Percentiles rank a stretch among this genome's conserved stretches.
Conservation (phyloP, 306 rosid species). For the Quercus alba region DNA sequence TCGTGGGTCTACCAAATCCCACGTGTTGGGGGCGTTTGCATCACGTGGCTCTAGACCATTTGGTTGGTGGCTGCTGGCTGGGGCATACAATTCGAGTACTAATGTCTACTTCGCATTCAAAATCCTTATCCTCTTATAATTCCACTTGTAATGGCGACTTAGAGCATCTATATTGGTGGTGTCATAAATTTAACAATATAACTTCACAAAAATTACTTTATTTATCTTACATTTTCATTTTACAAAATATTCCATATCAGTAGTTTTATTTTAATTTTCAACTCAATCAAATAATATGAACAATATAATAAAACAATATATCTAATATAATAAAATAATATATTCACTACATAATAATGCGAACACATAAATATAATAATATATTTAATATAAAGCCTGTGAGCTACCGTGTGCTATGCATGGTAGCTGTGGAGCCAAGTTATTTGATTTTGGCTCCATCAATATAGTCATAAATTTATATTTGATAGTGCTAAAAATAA, state of each 20-base stretch:
- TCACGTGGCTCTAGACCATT: not conserved
- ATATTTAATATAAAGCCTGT: no score
- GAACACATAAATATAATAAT: no score
- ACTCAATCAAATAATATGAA: fast-evolving
- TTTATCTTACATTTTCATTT: fast-evolving
- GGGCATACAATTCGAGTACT: not conserved
- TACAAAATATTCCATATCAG: fast-evolving
- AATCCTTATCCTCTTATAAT: not conserved
- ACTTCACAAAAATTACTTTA: no score
- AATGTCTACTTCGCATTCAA: not conserved
- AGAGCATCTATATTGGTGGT: fast-evolving
- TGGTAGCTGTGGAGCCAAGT: no score
- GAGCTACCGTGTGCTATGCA: no score
- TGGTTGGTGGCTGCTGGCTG: not conserved
- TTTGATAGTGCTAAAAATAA: no score
- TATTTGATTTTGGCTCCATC: no score
- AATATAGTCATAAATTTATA: no score
- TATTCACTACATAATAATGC: fast-evolving
- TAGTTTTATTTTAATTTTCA: fast-evolving
- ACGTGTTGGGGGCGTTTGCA: not conserved
- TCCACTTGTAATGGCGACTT: not conserved
- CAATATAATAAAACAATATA: no score
- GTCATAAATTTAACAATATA: no score
- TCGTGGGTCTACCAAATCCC: not conserved
- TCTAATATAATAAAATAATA: no score